Percentiles rank a stretch among this genome's conserved stretches.
phyloP scores from a whole-genome alignment of 352 stramenopile species.

The Globisporangium emineosum region DNA sequence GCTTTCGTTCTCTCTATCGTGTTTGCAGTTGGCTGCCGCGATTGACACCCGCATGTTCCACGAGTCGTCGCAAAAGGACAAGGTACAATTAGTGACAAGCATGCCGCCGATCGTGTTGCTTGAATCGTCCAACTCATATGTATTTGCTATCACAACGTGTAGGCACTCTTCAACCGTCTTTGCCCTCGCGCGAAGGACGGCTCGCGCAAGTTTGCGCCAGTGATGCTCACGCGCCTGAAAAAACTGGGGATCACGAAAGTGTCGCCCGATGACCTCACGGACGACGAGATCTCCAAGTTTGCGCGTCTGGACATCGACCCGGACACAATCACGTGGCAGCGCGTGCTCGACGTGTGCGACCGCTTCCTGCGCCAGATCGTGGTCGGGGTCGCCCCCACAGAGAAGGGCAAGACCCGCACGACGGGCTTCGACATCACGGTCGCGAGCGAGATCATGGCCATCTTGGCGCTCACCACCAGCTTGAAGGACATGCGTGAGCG shows the following conservation, averaged over 20 bases:
- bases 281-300: constrained; percentile 92
- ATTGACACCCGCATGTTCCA: constrained; percentile 99
- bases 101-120: not conserved
- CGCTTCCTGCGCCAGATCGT: constrained; percentile 92
- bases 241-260: constrained; percentile 95
- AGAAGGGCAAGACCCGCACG: constrained; percentile 84
- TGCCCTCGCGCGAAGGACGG: constrained; percentile 85
- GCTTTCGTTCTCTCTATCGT: not conserved
- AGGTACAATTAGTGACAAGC: too few species aligned
- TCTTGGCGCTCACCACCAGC: constrained; percentile 94
- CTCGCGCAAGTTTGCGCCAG: constrained; percentile 77
- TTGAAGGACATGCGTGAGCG: constrained; percentile 93
- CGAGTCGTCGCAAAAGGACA: constrained; percentile 85
- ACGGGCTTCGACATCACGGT: constrained; percentile 90
- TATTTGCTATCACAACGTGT: too few species aligned
- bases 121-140: not conserved
- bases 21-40: constrained; percentile 86
- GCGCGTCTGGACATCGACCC: constrained; percentile 95
- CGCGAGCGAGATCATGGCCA: constrained; percentile 98
- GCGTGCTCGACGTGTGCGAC: constrained; percentile 98
- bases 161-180: constrained; percentile 77
- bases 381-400: constrained; percentile 86
- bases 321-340: constrained; percentile 90
- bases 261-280: constrained; percentile 91
- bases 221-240: constrained; percentile 92